Conservation (phyloP, 768 basidiomycete species). For the Boletales sp. region DNA sequence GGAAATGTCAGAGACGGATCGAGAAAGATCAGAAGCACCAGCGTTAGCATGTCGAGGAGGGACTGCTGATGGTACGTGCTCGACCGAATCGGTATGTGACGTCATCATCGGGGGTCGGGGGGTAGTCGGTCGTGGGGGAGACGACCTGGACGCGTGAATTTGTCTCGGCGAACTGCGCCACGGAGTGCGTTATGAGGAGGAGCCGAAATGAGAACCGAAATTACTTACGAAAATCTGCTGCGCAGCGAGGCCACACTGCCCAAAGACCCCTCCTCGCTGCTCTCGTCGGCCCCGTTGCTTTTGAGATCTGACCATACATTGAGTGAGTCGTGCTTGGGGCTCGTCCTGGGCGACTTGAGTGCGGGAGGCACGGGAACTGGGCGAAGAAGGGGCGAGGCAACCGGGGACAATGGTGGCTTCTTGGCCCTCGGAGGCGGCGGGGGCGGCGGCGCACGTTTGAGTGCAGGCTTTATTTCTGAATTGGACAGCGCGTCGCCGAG, state of each 20-base stretch:
- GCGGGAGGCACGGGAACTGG: constrained; percentile 43
- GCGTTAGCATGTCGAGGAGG: constrained; percentile 18
- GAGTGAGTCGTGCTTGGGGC: constrained; percentile 16
- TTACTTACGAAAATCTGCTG: constrained; percentile 47
- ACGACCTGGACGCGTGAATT: constrained; percentile 4
- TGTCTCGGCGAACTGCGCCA: constrained; percentile 9
- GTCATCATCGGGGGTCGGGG: constrained; percentile 16
- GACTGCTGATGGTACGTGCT: constrained; percentile 11
- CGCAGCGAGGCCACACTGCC: constrained; percentile 40
- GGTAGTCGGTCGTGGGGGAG: constrained; percentile 16
- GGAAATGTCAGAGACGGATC: constrained; percentile 2
- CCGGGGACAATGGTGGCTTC: constrained; percentile 36
- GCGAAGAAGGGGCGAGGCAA: constrained; percentile 48
- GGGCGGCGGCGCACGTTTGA: constrained; percentile 57
- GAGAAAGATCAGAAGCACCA: constrained; percentile 1
- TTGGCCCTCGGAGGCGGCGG: constrained; percentile 42
- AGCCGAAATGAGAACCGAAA: not conserved
- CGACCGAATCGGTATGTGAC: constrained; percentile 20
- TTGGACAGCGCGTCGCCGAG: constrained; percentile 43
- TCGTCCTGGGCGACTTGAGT: constrained; percentile 16
- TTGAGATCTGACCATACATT: not conserved
- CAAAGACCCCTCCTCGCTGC: constrained; percentile 11
- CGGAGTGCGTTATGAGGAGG: not conserved
- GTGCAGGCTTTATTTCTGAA: constrained; percentile 46
- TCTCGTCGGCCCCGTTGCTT: constrained; percentile 6